phyloP scores from a whole-genome alignment of 2,329 filamentous ascomycete species.

The Neopestalotiopsis sp. region DNA sequence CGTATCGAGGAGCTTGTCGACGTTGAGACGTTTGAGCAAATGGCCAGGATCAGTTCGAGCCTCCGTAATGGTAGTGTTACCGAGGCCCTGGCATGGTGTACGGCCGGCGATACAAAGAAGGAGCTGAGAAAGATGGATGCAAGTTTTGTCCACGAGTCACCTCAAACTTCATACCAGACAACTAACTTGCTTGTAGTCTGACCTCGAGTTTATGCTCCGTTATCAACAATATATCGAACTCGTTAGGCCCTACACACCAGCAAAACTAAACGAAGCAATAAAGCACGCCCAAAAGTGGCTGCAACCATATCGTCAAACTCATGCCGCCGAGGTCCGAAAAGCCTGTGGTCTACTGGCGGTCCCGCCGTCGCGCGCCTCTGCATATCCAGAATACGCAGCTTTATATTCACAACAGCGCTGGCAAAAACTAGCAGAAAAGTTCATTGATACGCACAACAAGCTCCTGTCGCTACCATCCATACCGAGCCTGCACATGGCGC shows the following conservation, averaged over 20 bases:
- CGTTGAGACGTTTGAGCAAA: constrained; percentile 84
- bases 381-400: constrained; percentile 47
- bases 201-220: constrained; percentile 90
- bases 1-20: constrained; percentile 84
- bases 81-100: constrained; percentile 88
- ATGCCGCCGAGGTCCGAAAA: constrained; percentile 71
- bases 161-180: background rate
- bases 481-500: constrained; percentile 87
- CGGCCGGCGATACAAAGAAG: constrained; percentile 79
- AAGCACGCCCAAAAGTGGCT: constrained; percentile 84
- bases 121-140: constrained; percentile 87
- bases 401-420: constrained; percentile 80
- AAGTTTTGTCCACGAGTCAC: constrained; percentile 34
- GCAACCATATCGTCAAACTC: constrained; percentile 70
- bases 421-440: constrained; percentile 77
- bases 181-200: constrained; percentile 58
- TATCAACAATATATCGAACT: constrained; percentile 96
- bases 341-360: constrained; percentile 85
- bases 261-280: constrained; percentile 77
- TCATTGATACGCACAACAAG: constrained; percentile 84
- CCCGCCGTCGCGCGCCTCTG: constrained; percentile 56
- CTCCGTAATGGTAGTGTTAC: constrained; percentile 73
- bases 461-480: constrained; percentile 82
- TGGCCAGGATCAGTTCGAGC: constrained; percentile 77
- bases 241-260: constrained; percentile 58